These are phyloP conservation scores for Bromus sterilis DNA, from an alignment of 176 grass and related monocot genomes.

Conservation along the genomic window DNA sequence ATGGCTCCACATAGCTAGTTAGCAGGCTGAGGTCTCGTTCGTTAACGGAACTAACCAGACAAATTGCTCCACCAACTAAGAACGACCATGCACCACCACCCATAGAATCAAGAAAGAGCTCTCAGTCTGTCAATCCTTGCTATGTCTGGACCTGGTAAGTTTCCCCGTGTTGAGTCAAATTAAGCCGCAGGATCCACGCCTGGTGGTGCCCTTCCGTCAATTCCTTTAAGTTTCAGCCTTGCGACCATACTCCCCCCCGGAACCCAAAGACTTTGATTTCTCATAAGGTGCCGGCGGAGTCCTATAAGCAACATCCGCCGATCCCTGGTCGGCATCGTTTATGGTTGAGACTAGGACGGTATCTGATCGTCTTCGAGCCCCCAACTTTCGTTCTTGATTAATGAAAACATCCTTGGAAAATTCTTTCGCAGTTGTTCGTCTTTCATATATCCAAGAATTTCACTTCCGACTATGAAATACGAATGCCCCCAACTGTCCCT, in stretches of 20 bases:
- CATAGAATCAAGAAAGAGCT: neutral
- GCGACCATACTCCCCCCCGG: constrained; percentile 49
- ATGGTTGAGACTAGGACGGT: constrained; percentile 72
- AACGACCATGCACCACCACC: neutral
- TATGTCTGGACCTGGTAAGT: too few species aligned
- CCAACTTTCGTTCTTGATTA: constrained; percentile 74
- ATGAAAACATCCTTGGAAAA: constrained; percentile 84
- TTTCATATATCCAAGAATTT: constrained; percentile 85
- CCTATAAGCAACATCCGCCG: constrained; percentile 65
- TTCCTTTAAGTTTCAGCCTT: constrained; percentile 17
- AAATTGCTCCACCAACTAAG: constrained; percentile 32
- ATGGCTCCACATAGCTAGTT: constrained; percentile 52
- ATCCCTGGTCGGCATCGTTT: constrained; percentile 61
- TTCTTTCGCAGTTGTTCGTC: constrained; percentile 64
- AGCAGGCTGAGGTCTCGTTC: constrained; percentile 57
- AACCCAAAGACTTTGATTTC: constrained; percentile 94
- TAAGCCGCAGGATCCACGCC: constrained; percentile 10
- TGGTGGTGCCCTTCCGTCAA: constrained; percentile 27
- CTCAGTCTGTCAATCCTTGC: neutral
- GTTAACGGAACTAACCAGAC: constrained; percentile 59
- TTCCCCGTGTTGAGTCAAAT: neutral
- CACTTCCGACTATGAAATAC: constrained; percentile 21
- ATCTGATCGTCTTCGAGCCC: constrained; percentile 60
- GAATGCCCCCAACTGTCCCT: neutral
- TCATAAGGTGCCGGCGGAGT: constrained; percentile 78